Evolutionary conservation across 2,329 filamentous ascomycete species (phyloP), one percentile per base, ranked within the genome.

Genomic region (Domatiomyces globalis): DNA sequence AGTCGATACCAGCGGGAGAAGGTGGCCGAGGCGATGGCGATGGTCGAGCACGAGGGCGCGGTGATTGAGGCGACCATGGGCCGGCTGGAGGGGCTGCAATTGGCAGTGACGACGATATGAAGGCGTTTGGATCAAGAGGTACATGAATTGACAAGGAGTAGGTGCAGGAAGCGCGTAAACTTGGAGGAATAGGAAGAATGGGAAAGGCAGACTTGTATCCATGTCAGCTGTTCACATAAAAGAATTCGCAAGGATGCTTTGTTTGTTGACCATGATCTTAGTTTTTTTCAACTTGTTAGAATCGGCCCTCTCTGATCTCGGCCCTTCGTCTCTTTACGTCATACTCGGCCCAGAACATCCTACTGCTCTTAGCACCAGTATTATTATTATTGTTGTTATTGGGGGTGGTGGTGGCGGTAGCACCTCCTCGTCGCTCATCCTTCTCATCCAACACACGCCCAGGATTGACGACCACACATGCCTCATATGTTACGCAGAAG

Each of bases 401-500:
- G 5, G 4, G 4, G 15, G 33, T 15, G 15, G 33, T 5, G 5
- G 33, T 15, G 2, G 10, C 15, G 10, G 33, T 5, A 39, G 33
- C 12, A 15, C 83, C 78, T 3, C 81, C 80, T 56, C 80, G 78
- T 49, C 81, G 75, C 46, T 51, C 33, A 1, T 50, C 57, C 25
- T 51, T 33, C 39, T 56, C 53, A 43, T 58, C 58, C 7, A 94
- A 75, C 48, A 98, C 67, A 47, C 77, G 75, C 5, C 88, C 87
- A 0, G 92, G 89, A 65, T 98, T 98, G 78, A 98, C 83, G 33
- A 95, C 89, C 69, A 92, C 86, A 63, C 92, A 96, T 0, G 89
- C 90, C 67, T 95, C 90, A 63, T 96, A 96, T 12, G 86, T 94
- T 57, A 95, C 73, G 50, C 84, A 84, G 63, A 95, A 98, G 0